Evolutionary conservation across 2,329 filamentous ascomycete genomes (phyloP), one percentile per base, ranked within the genome.

Genomic region (Calonectria pseudoturangicola): DNA sequence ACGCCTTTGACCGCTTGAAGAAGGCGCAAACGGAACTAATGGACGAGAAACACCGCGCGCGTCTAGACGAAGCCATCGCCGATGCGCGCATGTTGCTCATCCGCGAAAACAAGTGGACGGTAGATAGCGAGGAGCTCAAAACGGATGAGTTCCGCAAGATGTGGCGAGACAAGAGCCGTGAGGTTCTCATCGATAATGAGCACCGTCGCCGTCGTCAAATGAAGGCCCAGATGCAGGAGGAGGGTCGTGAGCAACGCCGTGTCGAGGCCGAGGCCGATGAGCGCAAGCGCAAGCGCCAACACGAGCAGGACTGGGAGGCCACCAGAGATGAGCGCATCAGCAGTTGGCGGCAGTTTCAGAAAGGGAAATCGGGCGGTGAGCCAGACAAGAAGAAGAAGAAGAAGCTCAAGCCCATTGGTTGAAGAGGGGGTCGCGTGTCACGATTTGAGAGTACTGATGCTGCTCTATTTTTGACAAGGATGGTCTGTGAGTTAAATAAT

Each of bases 1-100:
- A 98, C 80, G 97, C 97, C 76, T 99, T 99, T 82, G 97, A 99
- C 85, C 93, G 96, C 12, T 90, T 99, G 33, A 98, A 98, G 82
- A 98, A 98, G 85, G 97, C 97, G 0, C 95, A 98, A 82, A 94
- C 92, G 2, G 92, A 95, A 79, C 91, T 99, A 5, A 93, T 98
- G 87, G 97, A 99, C 84, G 96, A 98, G 87, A 98, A 98, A 86
- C 91, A 95, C 82, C 95, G 97, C 73, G 91, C 90, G 74, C 90
- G 92, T 43, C 92, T 99, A 1, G 97, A 99, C 86, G 97, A 98
- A 85, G 94, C 95, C 78, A 98, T 98, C 79, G 94, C 96, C 45
- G 97, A 99, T 84, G 97, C 97, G 62, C 95, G 97, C 80, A 96
- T 97, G 91, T 91, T 99, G 50, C 88, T 98, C 70, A 97, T 99